Conservation (phyloP, 208 protist species). For the Trypanosoma platydactyli region DNA sequence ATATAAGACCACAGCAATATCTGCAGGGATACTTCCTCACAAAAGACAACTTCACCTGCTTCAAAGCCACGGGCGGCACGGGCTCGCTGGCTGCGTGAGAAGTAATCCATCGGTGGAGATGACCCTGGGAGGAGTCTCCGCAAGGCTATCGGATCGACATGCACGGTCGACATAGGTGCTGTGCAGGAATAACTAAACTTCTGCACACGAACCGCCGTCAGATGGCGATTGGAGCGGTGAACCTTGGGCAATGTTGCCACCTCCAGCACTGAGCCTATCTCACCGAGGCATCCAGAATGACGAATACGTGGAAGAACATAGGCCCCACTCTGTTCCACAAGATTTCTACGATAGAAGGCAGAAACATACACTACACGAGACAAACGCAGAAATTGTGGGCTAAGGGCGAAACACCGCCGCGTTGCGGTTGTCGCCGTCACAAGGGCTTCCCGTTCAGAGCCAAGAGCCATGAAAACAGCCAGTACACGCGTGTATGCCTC, state of each 20-base stretch:
- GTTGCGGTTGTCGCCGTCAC: conserved; percentile 8
- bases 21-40: conserved; percentile 12
- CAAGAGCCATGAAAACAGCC: conserved; percentile 23
- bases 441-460: conserved; percentile 17
- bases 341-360: conserved; percentile 9
- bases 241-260: neutral
- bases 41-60: conserved; percentile 10
- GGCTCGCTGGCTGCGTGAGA: conserved; percentile 13
- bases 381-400: conserved; percentile 28
- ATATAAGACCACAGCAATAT: neutral
- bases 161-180: neutral
- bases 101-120: conserved; percentile 26
- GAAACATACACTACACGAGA: conserved; percentile 4
- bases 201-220: conserved; percentile 7
- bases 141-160: neutral
- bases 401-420: conserved; percentile 9
- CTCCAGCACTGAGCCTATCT: neutral
- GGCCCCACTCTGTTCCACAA: neutral
- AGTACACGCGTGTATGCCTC: conserved; percentile 26
- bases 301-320: conserved; percentile 19
- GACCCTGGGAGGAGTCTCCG: conserved; percentile 8
- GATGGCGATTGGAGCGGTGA: neutral
- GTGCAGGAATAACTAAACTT: conserved; percentile 8
- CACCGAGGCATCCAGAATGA: neutral
- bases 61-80: conserved; percentile 5